Percentiles rank a stretch among this genome's conserved stretches.
Conservation (phyloP, 2,329 filamentous ascomycete genomes). For the Penicillium sp. region DNA sequence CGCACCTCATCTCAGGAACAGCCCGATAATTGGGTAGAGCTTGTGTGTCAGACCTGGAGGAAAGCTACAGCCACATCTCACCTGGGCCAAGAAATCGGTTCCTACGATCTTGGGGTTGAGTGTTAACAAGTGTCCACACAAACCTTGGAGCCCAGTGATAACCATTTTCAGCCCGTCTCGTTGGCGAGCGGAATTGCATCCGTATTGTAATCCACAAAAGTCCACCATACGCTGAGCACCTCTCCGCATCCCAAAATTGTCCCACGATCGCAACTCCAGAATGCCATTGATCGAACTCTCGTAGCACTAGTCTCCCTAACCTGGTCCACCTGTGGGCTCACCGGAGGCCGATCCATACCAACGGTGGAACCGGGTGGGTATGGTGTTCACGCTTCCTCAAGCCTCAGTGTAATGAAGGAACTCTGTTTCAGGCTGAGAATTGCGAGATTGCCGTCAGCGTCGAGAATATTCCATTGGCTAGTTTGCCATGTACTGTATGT, state of each 20-base stretch:
- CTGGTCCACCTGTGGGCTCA: constrained; percentile 1
- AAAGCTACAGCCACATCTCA: not conserved
- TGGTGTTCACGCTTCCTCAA: not conserved
- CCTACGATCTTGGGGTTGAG: not conserved
- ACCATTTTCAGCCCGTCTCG: not conserved
- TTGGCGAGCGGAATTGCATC: not conserved
- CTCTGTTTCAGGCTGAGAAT: not conserved
- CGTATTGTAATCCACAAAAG: not conserved
- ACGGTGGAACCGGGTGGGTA: constrained; percentile 5
- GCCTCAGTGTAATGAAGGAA: not conserved
- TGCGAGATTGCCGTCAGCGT: not conserved
- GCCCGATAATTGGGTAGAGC: not conserved
- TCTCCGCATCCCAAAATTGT: constrained; percentile 9
- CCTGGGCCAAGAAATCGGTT: not conserved
- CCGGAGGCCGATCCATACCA: constrained; percentile 1
- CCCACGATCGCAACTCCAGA: not conserved
- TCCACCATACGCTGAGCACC: not conserved
- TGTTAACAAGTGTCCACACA: not conserved
- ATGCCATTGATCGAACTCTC: constrained; percentile 4
- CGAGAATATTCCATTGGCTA: constrained; percentile 20
- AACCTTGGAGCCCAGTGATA: not conserved
- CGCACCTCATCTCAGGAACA: not conserved
- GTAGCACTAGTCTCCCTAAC: not conserved
- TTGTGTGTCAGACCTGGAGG: not conserved
- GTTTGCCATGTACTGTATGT: not conserved